Evolutionary conservation across 257 asterid species (phyloP).

Genomic region (Rauvolfia tetraphylla): DNA sequence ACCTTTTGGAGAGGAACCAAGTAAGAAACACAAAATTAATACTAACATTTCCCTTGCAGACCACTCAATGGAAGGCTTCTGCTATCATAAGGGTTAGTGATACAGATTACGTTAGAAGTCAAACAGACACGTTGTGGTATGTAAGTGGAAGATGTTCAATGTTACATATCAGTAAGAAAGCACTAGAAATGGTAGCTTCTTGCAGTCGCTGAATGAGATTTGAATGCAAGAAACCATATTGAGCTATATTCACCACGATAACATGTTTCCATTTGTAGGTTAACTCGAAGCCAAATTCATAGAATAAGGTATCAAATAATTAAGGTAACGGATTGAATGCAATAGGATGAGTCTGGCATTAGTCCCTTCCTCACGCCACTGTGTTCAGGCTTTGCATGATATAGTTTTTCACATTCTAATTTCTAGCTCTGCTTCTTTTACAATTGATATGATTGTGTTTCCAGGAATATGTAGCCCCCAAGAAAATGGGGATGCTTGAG

Average conservation of each 20-base stretch:
- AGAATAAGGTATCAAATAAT: background rate
- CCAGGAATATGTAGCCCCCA: constrained; percentile 14
- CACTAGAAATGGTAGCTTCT: background rate
- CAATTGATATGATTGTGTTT: background rate
- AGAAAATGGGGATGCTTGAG: constrained; percentile 12
- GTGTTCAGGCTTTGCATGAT: background rate
- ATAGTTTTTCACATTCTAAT: background rate
- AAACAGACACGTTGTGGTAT: background rate
- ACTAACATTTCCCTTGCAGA: background rate
- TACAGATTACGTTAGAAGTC: background rate
- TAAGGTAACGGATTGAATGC: background rate
- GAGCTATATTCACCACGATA: no score
- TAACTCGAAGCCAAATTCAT: background rate
- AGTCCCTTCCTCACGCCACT: no score
- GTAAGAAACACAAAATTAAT: background rate
- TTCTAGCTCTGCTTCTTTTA: background rate
- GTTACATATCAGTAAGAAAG: background rate
- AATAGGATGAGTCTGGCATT: background rate
- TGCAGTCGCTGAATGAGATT: background rate
- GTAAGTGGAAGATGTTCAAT: background rate
- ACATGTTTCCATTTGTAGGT: background rate
- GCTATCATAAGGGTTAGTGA: background rate
- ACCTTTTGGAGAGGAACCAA: background rate
- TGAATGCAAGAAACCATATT: background rate
- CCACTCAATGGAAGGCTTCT: background rate